A percentile compares a stretch with the other conserved stretches of the same genome.
Conservation (phyloP, 352 stramenopile species). For the Phytophthora macrochlamydospora region DNA sequence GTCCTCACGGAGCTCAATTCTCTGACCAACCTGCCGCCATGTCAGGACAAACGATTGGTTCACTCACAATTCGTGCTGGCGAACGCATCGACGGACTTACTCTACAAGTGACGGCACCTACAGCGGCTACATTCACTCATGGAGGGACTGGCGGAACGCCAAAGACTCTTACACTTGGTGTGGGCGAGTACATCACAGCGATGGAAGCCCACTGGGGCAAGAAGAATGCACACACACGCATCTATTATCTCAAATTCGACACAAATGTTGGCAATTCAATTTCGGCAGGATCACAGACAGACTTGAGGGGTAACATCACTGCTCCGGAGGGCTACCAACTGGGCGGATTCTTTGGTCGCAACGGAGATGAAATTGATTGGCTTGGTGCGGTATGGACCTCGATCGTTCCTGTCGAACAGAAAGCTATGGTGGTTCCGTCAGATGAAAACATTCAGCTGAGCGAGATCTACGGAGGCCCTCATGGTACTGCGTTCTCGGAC, state of each 20-base stretch:
- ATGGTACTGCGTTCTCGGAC: too few species aligned
- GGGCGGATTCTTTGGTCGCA: conserved; percentile 52
- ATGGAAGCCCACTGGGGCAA: conserved; percentile 37
- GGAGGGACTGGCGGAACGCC: conserved; percentile 17
- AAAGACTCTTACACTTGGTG: conserved; percentile 15
- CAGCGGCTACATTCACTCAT: conserved; percentile 16
- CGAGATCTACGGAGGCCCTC: too few species aligned
- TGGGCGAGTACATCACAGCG: conserved; percentile 20
- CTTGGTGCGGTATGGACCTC: conserved; percentile 38
- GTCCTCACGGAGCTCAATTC: conserved; percentile 19
- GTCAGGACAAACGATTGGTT: conserved; percentile 10
- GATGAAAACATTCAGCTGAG: too few species aligned
- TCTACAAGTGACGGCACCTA: conserved; percentile 14
- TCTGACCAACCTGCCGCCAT: conserved; percentile 19
- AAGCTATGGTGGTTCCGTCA: too few species aligned
- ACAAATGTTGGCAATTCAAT: conserved; percentile 45
- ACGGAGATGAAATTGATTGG: conserved; percentile 39
- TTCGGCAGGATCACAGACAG: conserved; percentile 34
- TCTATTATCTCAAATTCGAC: conserved; percentile 47
- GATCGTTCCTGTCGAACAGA: too few species aligned
- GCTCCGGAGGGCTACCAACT: conserved; percentile 51
- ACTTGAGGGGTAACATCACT: conserved; percentile 33
- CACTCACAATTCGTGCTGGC: conserved; percentile 19
- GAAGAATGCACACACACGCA: conserved; percentile 40
- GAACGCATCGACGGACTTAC: conserved; percentile 21